Conservation (phyloP, 495 filamentous ascomycete species). For the Podospora pseudopauciseta region DNA sequence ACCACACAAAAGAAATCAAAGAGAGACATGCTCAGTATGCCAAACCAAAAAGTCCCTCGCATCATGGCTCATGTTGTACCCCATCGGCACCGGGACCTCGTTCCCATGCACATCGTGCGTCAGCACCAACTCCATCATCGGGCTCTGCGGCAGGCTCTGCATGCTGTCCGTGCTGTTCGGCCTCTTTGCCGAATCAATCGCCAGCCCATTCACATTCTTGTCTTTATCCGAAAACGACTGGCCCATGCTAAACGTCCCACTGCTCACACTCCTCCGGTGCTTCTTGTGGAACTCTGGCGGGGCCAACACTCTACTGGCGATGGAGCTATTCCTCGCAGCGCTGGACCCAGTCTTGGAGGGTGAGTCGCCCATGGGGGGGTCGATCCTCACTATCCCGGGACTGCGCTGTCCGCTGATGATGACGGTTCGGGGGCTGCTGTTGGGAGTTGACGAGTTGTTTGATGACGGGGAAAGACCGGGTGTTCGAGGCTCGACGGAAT, state of each 20-base stretch:
- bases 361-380: conserved; percentile 8
- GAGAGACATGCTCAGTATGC: conserved; percentile 42
- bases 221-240: not conserved
- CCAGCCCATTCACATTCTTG: conserved; percentile 6
- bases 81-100: conserved; percentile 49
- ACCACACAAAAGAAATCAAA: not conserved
- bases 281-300: not conserved
- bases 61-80: conserved; percentile 53
- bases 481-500: conserved; percentile 4
- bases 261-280: conserved; percentile 20
- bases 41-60: conserved; percentile 50
- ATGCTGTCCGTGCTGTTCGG: conserved; percentile 30
- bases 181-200: conserved; percentile 20
- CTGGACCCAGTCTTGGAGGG: not conserved
- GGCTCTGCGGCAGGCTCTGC: conserved; percentile 46
- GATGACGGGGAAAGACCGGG: conserved; percentile 14
- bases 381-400: conserved; percentile 18
- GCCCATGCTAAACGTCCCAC: conserved; percentile 7
- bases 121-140: conserved; percentile 48
- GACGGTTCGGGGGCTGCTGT: conserved; percentile 25
- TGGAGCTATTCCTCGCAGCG: conserved; percentile 7
- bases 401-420: conserved; percentile 2
- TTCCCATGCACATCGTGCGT: conserved; percentile 37
- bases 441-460: conserved; percentile 25
- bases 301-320: conserved; percentile 18